Base-by-base conservation (phyloP, 768 basidiomycete species). In the Amylocystis lapponica region DNA sequence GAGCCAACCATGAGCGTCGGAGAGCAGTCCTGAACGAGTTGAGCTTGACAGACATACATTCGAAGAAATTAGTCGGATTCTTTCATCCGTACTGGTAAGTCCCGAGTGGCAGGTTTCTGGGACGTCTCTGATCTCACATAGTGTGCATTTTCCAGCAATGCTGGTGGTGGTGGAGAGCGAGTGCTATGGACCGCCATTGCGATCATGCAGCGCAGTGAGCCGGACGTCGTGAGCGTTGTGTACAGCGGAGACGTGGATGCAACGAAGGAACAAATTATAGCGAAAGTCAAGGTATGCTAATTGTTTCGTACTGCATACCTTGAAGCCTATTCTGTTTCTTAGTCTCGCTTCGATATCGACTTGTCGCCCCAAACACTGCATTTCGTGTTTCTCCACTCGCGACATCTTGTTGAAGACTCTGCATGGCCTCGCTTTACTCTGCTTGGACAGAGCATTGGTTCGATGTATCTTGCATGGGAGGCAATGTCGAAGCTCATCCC, bases 51-150 rank as follows among this genome's bases (percentile, higher is more conserved):
- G 42, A 48, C 29, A 3, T 16, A 5, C 9, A 35, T 23, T 27
- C 27, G 16, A 60, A 54, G 46, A 66, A 56, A 35, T 63, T 93
- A 16, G 68, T 93, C 2, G 93, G 86, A 0, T 86, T 94, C 66
- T 95, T 96, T 60, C 94, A 98, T 68, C 94, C 94, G 0, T 98
- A 94, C 60, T 98, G 93, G 93, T 93, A 54, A 66, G 79, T 57
- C 5, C 14, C 4, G 16, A 34, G 19, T 36, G 9, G 12, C 35
- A 20, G 29, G 23, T 20, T 3, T 38, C 16, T 39, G 23, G 9
- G 27, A 30, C 32, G 33, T 36, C 27, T 55, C 55, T 59, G 53
- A 55, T 53, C 53, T 55, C 41, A 55, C 54, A 27, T 39, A 55
- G 51, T 27, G 23, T 50, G 12, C 30, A 20, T 9, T 36, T 38